These are phyloP conservation scores for Glomus cerebriforme DNA, from an alignment of 192 early-diverging fungal genomes.

Conservation along the genomic window DNA sequence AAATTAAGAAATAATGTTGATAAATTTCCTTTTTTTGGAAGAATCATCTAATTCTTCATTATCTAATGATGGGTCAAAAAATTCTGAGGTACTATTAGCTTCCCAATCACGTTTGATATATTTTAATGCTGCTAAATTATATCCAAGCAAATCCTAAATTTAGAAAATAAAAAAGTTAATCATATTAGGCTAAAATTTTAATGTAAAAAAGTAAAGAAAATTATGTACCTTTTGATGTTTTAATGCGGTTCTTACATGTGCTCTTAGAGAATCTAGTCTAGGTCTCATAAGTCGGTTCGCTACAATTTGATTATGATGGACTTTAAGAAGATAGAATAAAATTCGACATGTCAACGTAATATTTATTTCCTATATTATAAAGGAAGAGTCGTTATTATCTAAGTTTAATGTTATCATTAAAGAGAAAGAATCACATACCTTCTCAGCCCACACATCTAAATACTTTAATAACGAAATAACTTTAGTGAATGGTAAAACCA, in stretches of 20 bases:
- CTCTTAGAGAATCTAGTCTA: conserved; percentile 71
- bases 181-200: neutral
- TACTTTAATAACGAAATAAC: conserved; percentile 78
- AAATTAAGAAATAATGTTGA: conserved; percentile 46
- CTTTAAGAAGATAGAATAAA: conserved; percentile 80
- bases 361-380: conserved; percentile 67
- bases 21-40: conserved; percentile 79
- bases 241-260: conserved; percentile 63
- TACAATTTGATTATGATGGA: conserved; percentile 89
- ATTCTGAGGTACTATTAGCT: conserved; percentile 67
- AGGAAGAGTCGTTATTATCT: neutral
- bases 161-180: conserved; percentile 1
- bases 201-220: neutral
- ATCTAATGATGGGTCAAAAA: conserved; percentile 65
- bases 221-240: conserved; percentile 59
- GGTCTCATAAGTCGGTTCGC: conserved; percentile 78
- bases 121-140: conserved; percentile 82
- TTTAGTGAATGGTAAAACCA: conserved; percentile 85
- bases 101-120: conserved; percentile 80
- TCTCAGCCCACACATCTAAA: conserved; percentile 81
- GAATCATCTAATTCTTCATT: conserved; percentile 52
- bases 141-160: conserved; percentile 78
- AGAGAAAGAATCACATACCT: conserved; percentile 44
- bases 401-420: conserved; percentile 8
- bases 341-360: conserved; percentile 78